A percentile compares a stretch with the other conserved stretches of the same genome.
These are phyloP conservation scores for Neonectria faginata DNA, from an alignment of 2,329 filamentous ascomycete species.

Conservation along the genomic window DNA sequence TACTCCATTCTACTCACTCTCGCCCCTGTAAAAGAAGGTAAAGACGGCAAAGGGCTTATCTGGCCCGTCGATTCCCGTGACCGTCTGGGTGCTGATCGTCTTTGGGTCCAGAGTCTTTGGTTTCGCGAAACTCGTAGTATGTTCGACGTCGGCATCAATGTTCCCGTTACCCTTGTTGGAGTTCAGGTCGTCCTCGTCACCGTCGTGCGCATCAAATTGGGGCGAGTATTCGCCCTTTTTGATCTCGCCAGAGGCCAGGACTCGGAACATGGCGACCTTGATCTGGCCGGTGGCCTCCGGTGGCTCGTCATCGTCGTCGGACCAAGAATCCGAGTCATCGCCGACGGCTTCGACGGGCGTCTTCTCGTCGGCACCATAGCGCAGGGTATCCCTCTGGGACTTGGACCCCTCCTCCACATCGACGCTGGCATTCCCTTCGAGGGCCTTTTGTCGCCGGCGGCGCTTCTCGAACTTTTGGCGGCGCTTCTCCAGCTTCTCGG, in stretches of 20 bases:
- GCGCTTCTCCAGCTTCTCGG: slow-evolving; percentile 89
- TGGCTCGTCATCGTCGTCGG: slow-evolving; percentile 85
- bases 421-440: slow-evolving; percentile 50
- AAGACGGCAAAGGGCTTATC: slow-evolving; percentile 97
- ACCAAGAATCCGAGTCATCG: slow-evolving; percentile 80
- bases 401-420: slow-evolving; percentile 58
- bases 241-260: slow-evolving; percentile 94
- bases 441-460: slow-evolving; percentile 71
- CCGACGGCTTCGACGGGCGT: slow-evolving; percentile 77
- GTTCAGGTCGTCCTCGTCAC: slow-evolving; percentile 76
- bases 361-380: slow-evolving; percentile 82
- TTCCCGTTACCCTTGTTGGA: slow-evolving; percentile 66
- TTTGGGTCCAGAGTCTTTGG: slow-evolving; percentile 96
- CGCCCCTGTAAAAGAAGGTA: slow-evolving; percentile 96
- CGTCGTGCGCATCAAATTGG: slow-evolving; percentile 96
- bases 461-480: slow-evolving; percentile 81
- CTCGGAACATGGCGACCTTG: slow-evolving; percentile 96
- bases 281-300: slow-evolving; percentile 97
- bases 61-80: slow-evolving; percentile 96
- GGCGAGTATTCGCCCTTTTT: slow-evolving; percentile 98
- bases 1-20: slow-evolving; percentile 74
- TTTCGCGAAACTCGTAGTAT: slow-evolving; percentile 97
- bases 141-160: slow-evolving; percentile 87
- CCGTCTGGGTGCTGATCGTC: slow-evolving; percentile 97
- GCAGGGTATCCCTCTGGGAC: slow-evolving; percentile 69